Conservation (phyloP, 495 filamentous ascomycete genomes). For the Penicillium mononematosum region DNA sequence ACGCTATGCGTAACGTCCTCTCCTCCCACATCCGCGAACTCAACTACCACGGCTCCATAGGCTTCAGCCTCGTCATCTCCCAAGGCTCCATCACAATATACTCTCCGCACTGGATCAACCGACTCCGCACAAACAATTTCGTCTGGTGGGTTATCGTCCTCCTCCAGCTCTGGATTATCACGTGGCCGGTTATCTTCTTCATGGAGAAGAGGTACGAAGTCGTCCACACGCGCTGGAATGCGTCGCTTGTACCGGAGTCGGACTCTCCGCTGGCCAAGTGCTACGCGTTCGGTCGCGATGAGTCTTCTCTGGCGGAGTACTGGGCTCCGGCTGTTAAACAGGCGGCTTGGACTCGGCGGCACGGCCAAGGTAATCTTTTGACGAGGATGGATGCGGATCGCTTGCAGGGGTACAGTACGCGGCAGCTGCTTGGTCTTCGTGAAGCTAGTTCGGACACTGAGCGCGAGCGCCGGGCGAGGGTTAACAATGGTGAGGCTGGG, state of each 20-base stretch:
- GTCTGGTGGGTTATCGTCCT: conserved; percentile 41
- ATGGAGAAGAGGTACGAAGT: conserved; percentile 44
- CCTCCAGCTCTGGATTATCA: conserved; percentile 47
- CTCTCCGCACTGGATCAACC: conserved; percentile 51
- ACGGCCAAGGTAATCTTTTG: conserved; percentile 14
- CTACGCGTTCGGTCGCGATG: conserved; percentile 33
- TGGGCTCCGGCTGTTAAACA: conserved; percentile 43
- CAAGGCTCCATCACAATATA: conserved; percentile 39
- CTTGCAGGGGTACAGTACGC: conserved; percentile 20
- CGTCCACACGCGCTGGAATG: conserved; percentile 34
- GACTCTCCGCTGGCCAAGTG: conserved; percentile 14
- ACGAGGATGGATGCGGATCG: conserved; percentile 29
- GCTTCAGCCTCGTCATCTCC: conserved; percentile 21
- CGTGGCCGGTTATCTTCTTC: conserved; percentile 45
- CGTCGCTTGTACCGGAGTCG: conserved; percentile 20
- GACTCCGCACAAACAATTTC: conserved; percentile 34
- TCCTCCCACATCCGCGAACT: conserved; percentile 41
- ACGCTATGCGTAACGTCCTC: conserved; percentile 31
- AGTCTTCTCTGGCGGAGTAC: conserved; percentile 31
- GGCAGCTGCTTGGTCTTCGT: conserved; percentile 20
- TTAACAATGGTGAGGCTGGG: conserved; percentile 29
- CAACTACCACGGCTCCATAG: conserved; percentile 42
- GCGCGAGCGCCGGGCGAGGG: conserved; percentile 25
- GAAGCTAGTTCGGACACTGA: conserved; percentile 23
- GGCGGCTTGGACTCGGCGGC: conserved; percentile 31